These are phyloP conservation scores for Chalciporus piperatus DNA, from an alignment of 768 basidiomycete species.

Conservation along the genomic window DNA sequence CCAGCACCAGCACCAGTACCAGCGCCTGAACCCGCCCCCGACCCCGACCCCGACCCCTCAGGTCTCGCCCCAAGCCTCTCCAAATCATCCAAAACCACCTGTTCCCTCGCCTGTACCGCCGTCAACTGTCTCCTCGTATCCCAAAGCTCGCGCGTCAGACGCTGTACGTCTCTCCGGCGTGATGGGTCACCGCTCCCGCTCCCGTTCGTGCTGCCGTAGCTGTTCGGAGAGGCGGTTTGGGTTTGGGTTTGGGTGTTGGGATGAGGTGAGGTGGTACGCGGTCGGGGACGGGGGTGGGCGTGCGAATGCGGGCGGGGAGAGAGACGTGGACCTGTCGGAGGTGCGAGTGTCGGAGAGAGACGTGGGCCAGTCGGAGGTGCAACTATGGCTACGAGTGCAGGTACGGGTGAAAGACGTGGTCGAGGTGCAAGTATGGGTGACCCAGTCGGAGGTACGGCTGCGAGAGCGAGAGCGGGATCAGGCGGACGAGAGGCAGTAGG, in stretches of 20 bases:
- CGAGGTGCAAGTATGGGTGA: too few species aligned
- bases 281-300: neutral
- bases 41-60: neutral
- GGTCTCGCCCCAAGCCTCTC: slow-evolving; percentile 11
- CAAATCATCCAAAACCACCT: slow-evolving; percentile 22
- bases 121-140: slow-evolving; percentile 25
- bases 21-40: neutral
- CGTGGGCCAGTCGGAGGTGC: too few species aligned
- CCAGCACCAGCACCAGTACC: neutral
- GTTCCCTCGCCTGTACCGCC: slow-evolving; percentile 24
- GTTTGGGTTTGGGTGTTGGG: neutral
- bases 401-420: too few species aligned
- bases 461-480: too few species aligned
- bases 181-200: neutral
- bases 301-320: neutral
- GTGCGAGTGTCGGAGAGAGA: too few species aligned
- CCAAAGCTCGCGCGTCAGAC: slow-evolving; percentile 27
- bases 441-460: too few species aligned
- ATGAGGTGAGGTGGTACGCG: neutral
- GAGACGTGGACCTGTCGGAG: too few species aligned
- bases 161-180: slow-evolving; percentile 1
- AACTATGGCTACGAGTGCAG: too few species aligned
- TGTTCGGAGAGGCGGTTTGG: too few species aligned
- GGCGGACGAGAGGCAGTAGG: too few species aligned
- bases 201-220: too few species aligned